These are phyloP conservation scores for Beauveria caledonica DNA, from an alignment of 2,329 filamentous ascomycete species.

Conservation along the genomic window DNA sequence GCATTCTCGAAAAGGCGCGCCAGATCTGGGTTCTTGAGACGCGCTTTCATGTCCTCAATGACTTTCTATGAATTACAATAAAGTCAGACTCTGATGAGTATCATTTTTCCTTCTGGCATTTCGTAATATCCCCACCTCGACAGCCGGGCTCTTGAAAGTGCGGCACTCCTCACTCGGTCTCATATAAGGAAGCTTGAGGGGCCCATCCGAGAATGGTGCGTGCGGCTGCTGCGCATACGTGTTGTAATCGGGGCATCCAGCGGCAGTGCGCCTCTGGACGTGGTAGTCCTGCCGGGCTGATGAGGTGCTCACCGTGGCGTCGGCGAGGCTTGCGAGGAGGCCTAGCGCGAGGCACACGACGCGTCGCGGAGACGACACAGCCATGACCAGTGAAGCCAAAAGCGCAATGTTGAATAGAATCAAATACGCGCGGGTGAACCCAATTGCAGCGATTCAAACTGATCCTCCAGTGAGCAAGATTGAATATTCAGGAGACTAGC, in stretches of 20 bases:
- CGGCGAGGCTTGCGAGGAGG: neutral
- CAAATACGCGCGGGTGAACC: neutral
- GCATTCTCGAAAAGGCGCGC: conserved; percentile 77
- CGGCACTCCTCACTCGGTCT: conserved; percentile 19
- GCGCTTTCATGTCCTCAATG: conserved; percentile 27
- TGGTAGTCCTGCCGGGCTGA: conserved; percentile 11
- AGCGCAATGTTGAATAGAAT: no score
- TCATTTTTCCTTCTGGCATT: neutral
- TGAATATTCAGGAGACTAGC: neutral
- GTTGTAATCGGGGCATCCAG: conserved; percentile 19
- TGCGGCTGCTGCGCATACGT: conserved; percentile 17
- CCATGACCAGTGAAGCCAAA: neutral
- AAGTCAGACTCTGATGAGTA: neutral
- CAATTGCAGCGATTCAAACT: neutral
- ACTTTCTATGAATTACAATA: conserved; percentile 15
- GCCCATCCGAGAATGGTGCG: conserved; percentile 17
- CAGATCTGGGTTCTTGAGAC: conserved; percentile 50
- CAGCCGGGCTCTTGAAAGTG: conserved; percentile 21
- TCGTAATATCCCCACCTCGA: conserved; percentile 15
- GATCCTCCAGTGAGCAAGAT: no score
- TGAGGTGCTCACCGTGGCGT: neutral
- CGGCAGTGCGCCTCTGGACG: conserved; percentile 14
- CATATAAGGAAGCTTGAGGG: conserved; percentile 20
- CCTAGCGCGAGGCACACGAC: conserved; percentile 2
- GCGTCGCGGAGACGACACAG: neutral